Conservation (phyloP, 768 basidiomycete genomes). For the Mycena polygramma region DNA sequence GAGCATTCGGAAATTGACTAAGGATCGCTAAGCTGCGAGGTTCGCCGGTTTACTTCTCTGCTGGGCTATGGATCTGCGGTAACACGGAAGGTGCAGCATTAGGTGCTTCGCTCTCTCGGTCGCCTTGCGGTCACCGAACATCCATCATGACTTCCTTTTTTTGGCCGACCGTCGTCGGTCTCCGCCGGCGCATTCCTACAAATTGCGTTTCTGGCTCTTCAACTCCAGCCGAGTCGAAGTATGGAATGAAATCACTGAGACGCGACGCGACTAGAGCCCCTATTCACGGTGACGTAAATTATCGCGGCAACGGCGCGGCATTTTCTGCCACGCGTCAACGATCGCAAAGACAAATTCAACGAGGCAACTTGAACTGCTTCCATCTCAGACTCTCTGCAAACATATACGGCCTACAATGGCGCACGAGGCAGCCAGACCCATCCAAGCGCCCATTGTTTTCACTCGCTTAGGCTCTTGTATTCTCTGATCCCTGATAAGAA, state of each 20-base stretch:
- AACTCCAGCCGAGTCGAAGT: no score
- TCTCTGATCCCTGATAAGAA: not conserved
- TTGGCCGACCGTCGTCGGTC: no score
- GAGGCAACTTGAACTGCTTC: not conserved
- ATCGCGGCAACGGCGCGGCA: not conserved
- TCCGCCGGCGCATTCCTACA: no score
- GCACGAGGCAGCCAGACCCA: not conserved
- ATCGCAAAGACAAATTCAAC: not conserved
- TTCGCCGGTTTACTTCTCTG: no score
- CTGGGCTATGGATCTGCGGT: no score
- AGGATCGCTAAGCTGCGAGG: not conserved
- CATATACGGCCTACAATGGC: not conserved
- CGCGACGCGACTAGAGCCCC: not conserved
- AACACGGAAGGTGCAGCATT: no score
- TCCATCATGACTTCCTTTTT: no score
- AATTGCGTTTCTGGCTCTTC: no score
- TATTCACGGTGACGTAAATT: not conserved
- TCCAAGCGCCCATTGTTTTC: no score
- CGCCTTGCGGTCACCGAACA: no score
- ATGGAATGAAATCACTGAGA: no score
- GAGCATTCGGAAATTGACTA: slow-evolving; percentile 10
- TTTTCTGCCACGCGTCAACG: not conserved
- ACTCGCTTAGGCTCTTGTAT: not conserved
- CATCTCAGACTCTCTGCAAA: not conserved
- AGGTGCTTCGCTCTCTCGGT: no score